A percentile compares a stretch with the other conserved stretches of the same genome.
These are phyloP conservation scores for Cryptococcus floricola DNA, from an alignment of 1,284 basidiomycete genomes.

Conservation along the genomic window DNA sequence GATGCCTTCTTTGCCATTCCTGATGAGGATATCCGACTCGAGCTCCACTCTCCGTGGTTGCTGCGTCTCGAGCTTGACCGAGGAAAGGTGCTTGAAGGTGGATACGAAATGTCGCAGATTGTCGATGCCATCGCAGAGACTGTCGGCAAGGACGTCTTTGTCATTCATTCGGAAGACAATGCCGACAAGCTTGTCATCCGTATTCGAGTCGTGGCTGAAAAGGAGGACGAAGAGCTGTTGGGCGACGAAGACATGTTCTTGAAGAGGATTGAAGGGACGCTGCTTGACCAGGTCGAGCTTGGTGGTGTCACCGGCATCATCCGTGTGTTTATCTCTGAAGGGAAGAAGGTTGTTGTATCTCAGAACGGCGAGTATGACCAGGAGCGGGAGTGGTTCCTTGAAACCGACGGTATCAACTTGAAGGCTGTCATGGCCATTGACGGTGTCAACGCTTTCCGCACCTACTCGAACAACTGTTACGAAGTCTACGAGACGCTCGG, in stretches of 20 bases:
- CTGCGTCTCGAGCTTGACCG: slow-evolving; percentile 95
- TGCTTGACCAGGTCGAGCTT: slow-evolving; percentile 92
- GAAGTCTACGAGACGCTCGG: slow-evolving; percentile 96
- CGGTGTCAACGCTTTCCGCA: slow-evolving; percentile 86
- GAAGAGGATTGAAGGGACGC: slow-evolving; percentile 90
- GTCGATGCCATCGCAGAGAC: slow-evolving; percentile 89
- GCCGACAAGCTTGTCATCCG: slow-evolving; percentile 96
- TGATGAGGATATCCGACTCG: slow-evolving; percentile 90
- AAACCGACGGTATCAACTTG: slow-evolving; percentile 94
- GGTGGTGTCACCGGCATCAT: slow-evolving; percentile 89
- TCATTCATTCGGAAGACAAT: slow-evolving; percentile 99
- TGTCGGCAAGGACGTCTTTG: slow-evolving; percentile 94
- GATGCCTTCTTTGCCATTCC: slow-evolving; percentile 99
- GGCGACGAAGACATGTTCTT: slow-evolving; percentile 96
- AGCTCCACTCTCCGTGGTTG: slow-evolving; percentile 93
- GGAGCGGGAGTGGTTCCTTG: slow-evolving; percentile 87
- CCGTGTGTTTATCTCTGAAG: slow-evolving; percentile 90
- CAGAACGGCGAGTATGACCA: slow-evolving; percentile 56
- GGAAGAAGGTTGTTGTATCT: slow-evolving; percentile 66
- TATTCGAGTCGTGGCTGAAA: slow-evolving; percentile 84
- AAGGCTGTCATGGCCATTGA: slow-evolving; percentile 92
- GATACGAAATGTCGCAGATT: slow-evolving; percentile 92
- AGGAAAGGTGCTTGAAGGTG: slow-evolving; percentile 96
- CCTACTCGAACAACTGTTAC: slow-evolving; percentile 95
- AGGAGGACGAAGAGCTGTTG: slow-evolving; percentile 77